A percentile compares a stretch with the other conserved stretches of the same genome.
These are phyloP conservation scores for Ganoderma sp. DNA, from an alignment of 1,284 basidiomycete species.

Conservation along the genomic window DNA sequence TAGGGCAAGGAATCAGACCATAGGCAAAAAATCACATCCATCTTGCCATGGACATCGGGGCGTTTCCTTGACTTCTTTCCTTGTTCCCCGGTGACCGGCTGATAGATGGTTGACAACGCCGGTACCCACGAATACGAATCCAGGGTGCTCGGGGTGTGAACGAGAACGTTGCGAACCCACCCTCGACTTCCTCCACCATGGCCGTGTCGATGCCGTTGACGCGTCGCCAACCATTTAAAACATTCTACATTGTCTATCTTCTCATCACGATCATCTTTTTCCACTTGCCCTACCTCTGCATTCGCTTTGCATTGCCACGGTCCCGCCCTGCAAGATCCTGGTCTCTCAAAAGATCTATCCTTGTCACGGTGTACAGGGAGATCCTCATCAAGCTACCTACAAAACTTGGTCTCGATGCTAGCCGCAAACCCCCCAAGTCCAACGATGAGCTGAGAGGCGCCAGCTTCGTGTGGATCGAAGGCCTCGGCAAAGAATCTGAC, in stretches of 20 bases:
- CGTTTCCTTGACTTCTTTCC: not conserved
- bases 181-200: not conserved
- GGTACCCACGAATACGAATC: not conserved
- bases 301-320: slow-evolving; percentile 19
- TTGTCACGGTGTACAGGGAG: slow-evolving; percentile 18
- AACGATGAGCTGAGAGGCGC: slow-evolving; percentile 28
- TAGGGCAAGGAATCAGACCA: not conserved
- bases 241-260: slow-evolving; percentile 24
- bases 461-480: slow-evolving; percentile 32
- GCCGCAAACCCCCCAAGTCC: slow-evolving; percentile 20
- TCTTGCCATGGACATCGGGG: not conserved
- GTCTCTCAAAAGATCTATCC: slow-evolving; percentile 21
- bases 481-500: slow-evolving; percentile 18
- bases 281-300: slow-evolving; percentile 29
- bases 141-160: not conserved
- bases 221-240: slow-evolving; percentile 28
- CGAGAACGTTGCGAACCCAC: not conserved
- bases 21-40: not conserved
- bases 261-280: slow-evolving; percentile 21
- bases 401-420: slow-evolving; percentile 13
- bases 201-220: not conserved
- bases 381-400: slow-evolving; percentile 10
- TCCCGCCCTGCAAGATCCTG: slow-evolving; percentile 27
- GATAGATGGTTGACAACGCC: not conserved
- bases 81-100: not conserved